Evolutionary conservation across 345 rosid species (phyloP), one percentile per base, ranked within the genome.

Genomic region (Excoecaria agallocha): DNA sequence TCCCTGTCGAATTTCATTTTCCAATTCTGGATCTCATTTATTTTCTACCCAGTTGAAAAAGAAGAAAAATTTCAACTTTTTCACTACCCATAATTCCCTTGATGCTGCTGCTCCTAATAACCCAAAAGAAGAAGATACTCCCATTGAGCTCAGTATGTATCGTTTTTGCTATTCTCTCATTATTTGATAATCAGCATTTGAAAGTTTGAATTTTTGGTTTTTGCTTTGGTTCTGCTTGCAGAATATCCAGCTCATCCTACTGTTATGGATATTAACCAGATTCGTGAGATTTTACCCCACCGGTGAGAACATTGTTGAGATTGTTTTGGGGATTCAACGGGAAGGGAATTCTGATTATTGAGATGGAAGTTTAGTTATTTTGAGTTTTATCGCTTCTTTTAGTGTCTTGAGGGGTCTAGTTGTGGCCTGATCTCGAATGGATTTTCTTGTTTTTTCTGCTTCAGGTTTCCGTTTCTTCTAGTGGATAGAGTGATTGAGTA

Each of bases 401-500:
- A n/a, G n/a, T n/a, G n/a, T n/a, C n/a, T n/a, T n/a, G n/a, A n/a
- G n/a, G n/a, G n/a, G n/a, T n/a, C n/a, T n/a, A n/a, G n/a, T n/a
- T n/a, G n/a, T n/a, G n/a, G n/a, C n/a, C n/a, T n/a, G n/a, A n/a
- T n/a, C n/a, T n/a, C n/a, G n/a, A n/a, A n/a, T n/a, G n/a, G n/a
- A n/a, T n/a, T n/a, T n/a, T n/a, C n/a, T n/a, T n/a, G n/a, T n/a
- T 55, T 30, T 59, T 37, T 58, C 25, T 68, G 66, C 60, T 72
- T 15, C 68, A 95, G 99, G 87, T 96, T 93, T 70, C 99, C 98
- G n/a, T 96, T 96, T 86, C 86, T 96, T 72, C 64, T 96, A 57
- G 99, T 96, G 84, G 99, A 96, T 90, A 91, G 98, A 86, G 96
- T 96, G 78, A 89, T 96, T 73, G 98, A 96, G 81, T 87, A 89